Percentiles rank a stretch among this genome's conserved stretches.
These are phyloP conservation scores for Schoenoplectus tabernaemontani DNA, from an alignment of 202 grass and related monocot species.

Conservation along the genomic window DNA sequence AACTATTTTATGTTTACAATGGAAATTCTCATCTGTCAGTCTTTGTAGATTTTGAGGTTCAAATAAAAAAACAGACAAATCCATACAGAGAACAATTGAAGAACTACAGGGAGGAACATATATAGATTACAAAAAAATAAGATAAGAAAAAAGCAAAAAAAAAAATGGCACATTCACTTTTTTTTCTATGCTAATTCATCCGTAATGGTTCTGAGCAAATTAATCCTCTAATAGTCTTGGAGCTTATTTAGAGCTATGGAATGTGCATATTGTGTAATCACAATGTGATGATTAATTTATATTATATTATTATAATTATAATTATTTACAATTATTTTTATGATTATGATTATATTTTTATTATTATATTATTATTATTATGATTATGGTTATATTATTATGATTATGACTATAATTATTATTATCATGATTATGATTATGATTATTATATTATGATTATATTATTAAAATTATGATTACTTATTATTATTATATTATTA, in stretches of 20 bases:
- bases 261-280: not conserved
- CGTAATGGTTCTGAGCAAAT: not conserved
- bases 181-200: not conserved
- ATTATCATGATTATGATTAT: too few species aligned
- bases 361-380: too few species aligned
- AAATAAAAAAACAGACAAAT: not conserved
- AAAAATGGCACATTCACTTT: not conserved
- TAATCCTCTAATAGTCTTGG: not conserved
- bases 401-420: too few species aligned
- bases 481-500: too few species aligned
- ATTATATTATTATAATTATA: too few species aligned
- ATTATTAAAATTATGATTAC: too few species aligned
- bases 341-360: too few species aligned
- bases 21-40: not conserved
- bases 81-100: not conserved
- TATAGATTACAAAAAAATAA: not conserved
- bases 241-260: not conserved
- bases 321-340: too few species aligned
- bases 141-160: not conserved
- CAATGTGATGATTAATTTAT: too few species aligned
- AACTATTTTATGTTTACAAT: not conserved
- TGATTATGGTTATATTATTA: too few species aligned
- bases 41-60: not conserved
- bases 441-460: too few species aligned
- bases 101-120: not conserved